Conservation (phyloP, 352 stramenopile species). For the Phytophthora lateralis region DNA sequence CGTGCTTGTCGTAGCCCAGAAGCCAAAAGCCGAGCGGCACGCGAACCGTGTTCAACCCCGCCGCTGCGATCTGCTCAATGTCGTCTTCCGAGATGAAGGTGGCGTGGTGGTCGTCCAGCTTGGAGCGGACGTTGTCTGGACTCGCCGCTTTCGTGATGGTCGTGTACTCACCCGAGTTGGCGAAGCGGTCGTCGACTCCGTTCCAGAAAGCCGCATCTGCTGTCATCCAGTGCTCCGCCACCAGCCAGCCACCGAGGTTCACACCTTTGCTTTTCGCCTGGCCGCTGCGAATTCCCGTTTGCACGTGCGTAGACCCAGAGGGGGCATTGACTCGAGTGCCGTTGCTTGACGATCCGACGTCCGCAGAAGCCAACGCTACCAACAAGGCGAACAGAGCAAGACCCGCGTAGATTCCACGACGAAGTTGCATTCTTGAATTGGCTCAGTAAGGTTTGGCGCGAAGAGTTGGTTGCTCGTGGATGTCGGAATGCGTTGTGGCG, state of each 20-base stretch:
- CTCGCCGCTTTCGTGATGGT: slow-evolving; percentile 55
- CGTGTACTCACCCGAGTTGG: slow-evolving; percentile 65
- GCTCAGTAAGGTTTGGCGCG: background rate
- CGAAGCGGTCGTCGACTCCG: slow-evolving; percentile 42
- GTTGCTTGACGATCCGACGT: slow-evolving; percentile 12
- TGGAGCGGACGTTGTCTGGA: slow-evolving; percentile 37
- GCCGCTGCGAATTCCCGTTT: slow-evolving; percentile 39
- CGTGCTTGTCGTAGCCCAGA: slow-evolving; percentile 43
- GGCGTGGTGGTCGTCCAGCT: slow-evolving; percentile 57
- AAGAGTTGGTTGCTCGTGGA: background rate
- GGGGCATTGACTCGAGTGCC: background rate
- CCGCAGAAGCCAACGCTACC: slow-evolving; percentile 2
- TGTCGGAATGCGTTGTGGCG: slow-evolving; percentile 9
- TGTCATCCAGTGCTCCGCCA: slow-evolving; percentile 87
- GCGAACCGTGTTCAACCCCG: slow-evolving; percentile 61
- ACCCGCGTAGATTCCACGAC: background rate
- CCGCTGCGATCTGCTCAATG: slow-evolving; percentile 49
- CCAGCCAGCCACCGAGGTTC: slow-evolving; percentile 85
- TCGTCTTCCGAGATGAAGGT: slow-evolving; percentile 75
- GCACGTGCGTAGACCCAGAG: slow-evolving; percentile 25
- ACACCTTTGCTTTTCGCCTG: slow-evolving; percentile 60
- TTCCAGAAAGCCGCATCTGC: slow-evolving; percentile 55
- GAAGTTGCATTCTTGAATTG: slow-evolving; percentile 13
- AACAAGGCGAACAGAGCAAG: background rate
- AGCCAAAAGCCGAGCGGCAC: slow-evolving; percentile 72